These are phyloP conservation scores for Penicillium griseofulvum DNA, from an alignment of 2,329 filamentous ascomycete species.

Conservation along the genomic window DNA sequence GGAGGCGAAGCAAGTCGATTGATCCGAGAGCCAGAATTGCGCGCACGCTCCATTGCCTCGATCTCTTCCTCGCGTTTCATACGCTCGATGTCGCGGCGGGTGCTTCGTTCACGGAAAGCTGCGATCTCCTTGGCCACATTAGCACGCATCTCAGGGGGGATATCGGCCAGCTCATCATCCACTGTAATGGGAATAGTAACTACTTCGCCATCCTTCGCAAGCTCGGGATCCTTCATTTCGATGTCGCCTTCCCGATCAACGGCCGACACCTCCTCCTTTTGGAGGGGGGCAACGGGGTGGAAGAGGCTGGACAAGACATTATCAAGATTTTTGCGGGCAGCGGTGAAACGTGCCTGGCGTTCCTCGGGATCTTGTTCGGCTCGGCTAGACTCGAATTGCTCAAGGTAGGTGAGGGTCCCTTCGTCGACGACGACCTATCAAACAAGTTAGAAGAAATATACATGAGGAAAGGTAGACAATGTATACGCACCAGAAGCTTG, in stretches of 20 bases:
- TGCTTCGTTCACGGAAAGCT: conserved; percentile 89
- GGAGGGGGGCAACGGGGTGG: conserved; percentile 57
- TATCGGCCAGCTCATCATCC: conserved; percentile 93
- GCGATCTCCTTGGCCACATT: conserved; percentile 92
- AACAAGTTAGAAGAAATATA: conserved; percentile 15
- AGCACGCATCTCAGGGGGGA: conserved; percentile 93
- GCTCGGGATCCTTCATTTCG: conserved; percentile 63
- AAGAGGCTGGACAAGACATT: conserved; percentile 69
- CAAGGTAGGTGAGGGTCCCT: conserved; percentile 78
- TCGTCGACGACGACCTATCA: conserved; percentile 69
- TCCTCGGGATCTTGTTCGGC: conserved; percentile 62
- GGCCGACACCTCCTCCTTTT: conserved; percentile 46
- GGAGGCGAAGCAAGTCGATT: conserved; percentile 73
- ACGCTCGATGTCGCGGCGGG: conserved; percentile 81
- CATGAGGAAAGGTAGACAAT: not conserved
- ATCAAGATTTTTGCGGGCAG: conserved; percentile 66
- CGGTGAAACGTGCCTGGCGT: conserved; percentile 66
- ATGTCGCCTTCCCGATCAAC: conserved; percentile 66
- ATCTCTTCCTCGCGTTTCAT: conserved; percentile 86
- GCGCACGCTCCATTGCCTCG: conserved; percentile 76
- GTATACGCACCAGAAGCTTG: conserved; percentile 59
- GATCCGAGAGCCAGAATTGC: conserved; percentile 62
- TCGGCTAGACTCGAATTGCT: conserved; percentile 69
- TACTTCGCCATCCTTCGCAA: conserved; percentile 66
- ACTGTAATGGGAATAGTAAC: conserved; percentile 83